Evolutionary conservation across 2,329 filamentous ascomycete genomes (phyloP).

Genomic region (Trichoderma harzianum): DNA sequence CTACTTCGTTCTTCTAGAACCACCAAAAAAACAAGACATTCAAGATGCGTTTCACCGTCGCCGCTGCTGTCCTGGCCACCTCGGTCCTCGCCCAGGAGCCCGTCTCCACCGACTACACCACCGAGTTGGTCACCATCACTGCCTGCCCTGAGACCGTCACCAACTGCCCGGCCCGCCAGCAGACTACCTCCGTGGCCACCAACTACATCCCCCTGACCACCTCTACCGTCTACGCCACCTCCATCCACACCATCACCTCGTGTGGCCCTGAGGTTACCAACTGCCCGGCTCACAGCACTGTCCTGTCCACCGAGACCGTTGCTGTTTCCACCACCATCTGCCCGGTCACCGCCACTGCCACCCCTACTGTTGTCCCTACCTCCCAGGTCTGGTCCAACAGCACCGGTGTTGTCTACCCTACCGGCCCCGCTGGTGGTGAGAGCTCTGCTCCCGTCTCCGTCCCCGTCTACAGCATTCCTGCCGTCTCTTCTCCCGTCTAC

Average conservation of each 20-base stretch:
- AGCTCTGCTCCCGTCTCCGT: conserved; percentile 32
- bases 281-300: conserved; percentile 51
- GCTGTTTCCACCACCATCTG: conserved; percentile 41
- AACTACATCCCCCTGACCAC: conserved; percentile 44
- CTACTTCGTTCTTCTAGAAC: conserved; percentile 29
- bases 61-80: conserved; percentile 44
- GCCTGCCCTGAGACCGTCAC: conserved; percentile 57
- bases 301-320: conserved; percentile 36
- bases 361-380: conserved; percentile 27
- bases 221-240: conserved; percentile 55
- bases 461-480: conserved; percentile 42
- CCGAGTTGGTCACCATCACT: conserved; percentile 59
- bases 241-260: conserved; percentile 58
- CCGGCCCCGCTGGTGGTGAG: conserved; percentile 12
- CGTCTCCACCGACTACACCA: conserved; percentile 53
- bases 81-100: conserved; percentile 27
- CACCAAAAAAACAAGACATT: conserved; percentile 33
- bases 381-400: conserved; percentile 21
- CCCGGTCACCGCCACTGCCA: conserved; percentile 33
- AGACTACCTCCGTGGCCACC: conserved; percentile 37
- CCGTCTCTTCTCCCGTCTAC: conserved; percentile 42
- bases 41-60: conserved; percentile 63
- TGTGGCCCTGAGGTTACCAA: conserved; percentile 59
- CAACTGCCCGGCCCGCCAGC: conserved; percentile 53
- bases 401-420: conserved; percentile 19